These are phyloP conservation scores for Hypomyces rosellus DNA, from an alignment of 2,329 filamentous ascomycete species.

Conservation along the genomic window DNA sequence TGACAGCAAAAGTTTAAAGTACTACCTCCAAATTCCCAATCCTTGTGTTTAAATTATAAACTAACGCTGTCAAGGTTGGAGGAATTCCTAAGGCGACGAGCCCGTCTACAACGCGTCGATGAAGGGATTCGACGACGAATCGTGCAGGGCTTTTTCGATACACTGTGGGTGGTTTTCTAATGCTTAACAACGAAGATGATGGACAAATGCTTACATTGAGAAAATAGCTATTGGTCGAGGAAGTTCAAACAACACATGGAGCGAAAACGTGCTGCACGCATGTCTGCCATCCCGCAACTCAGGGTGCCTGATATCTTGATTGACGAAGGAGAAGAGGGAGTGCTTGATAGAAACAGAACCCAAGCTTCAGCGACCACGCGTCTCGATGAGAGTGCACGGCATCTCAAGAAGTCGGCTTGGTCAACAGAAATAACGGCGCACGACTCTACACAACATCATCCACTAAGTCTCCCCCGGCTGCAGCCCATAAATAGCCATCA, in stretches of 20 bases:
- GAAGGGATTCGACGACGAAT: conserved; percentile 87
- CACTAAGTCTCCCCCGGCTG: conserved; percentile 48
- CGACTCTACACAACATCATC: conserved; percentile 34
- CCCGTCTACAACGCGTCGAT: conserved; percentile 86
- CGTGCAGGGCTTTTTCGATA: conserved; percentile 94
- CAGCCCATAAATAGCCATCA: conserved; percentile 33
- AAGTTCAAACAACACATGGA: conserved; percentile 72
- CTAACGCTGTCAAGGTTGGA: conserved; percentile 56
- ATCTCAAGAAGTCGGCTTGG: conserved; percentile 15
- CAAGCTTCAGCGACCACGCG: neutral
- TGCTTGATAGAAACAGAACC: conserved; percentile 10
- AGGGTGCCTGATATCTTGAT: conserved; percentile 86
- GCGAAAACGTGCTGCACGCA: conserved; percentile 64
- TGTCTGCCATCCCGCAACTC: conserved; percentile 72
- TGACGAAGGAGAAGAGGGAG: conserved; percentile 56
- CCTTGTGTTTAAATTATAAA: neutral
- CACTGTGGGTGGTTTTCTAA: conserved; percentile 50
- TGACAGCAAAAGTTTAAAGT: conserved; percentile 90
- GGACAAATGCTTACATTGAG: neutral
- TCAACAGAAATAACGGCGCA: conserved; percentile 37
- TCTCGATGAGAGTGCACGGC: conserved; percentile 8
- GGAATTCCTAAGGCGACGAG: conserved; percentile 86
- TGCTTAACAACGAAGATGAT: neutral
- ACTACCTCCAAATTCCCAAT: conserved; percentile 11
- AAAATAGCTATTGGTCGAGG: conserved; percentile 66